Percentiles rank a stretch among this genome's conserved stretches.
Conservation (phyloP, 306 rosid genomes). For the Trifolium repens region DNA sequence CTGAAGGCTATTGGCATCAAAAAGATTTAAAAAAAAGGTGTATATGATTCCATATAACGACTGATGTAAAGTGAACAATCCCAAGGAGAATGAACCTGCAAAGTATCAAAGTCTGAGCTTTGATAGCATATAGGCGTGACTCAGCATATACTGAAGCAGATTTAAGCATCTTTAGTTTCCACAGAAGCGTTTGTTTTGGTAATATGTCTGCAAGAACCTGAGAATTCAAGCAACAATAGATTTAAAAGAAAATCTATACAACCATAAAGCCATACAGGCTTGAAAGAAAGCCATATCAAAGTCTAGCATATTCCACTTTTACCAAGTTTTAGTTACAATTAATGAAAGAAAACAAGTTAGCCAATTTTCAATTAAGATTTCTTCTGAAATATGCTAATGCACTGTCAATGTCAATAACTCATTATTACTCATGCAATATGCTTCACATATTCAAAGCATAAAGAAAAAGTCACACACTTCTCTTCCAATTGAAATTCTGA, state of each 20-base stretch:
- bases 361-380: constrained; percentile 30
- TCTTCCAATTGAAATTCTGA: constrained; percentile 8
- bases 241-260: constrained; percentile 32
- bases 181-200: constrained; percentile 77
- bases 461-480: constrained; percentile 29
- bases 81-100: constrained; percentile 61
- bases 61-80: constrained; percentile 9
- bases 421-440: constrained; percentile 14
- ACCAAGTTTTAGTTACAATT: constrained; percentile 18
- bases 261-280: no score
- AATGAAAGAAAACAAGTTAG: constrained; percentile 25
- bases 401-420: constrained; percentile 21
- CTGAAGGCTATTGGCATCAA: not conserved
- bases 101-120: constrained; percentile 79
- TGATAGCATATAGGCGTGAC: constrained; percentile 79
- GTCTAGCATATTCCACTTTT: constrained; percentile 30
- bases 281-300: constrained; percentile 39
- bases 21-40: not conserved
- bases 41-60: constrained; percentile 14
- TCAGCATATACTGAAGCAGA: constrained; percentile 71
- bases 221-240: constrained; percentile 41
- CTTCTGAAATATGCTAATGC: constrained; percentile 27
- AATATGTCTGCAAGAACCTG: constrained; percentile 81
- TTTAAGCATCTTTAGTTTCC: constrained; percentile 80
- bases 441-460: constrained; percentile 27